Conservation (phyloP, 2,329 filamentous ascomycete genomes). For the Cladosporium sp. region DNA sequence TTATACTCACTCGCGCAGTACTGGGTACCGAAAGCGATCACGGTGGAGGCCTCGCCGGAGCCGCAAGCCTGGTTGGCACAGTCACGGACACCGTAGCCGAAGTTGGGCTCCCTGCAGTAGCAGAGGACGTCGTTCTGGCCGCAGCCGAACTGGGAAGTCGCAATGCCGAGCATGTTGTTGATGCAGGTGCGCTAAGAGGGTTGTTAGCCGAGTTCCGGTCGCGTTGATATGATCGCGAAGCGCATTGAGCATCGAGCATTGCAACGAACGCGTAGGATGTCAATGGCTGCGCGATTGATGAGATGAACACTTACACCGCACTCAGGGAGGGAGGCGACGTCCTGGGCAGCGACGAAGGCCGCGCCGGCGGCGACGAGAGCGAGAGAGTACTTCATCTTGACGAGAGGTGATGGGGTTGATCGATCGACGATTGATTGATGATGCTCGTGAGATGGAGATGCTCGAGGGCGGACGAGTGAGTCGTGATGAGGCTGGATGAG, state of each 20-base stretch:
- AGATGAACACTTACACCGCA: conserved; percentile 39
- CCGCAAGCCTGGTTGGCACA: conserved; percentile 41
- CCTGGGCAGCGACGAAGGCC: conserved; percentile 38
- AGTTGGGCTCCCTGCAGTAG: conserved; percentile 40
- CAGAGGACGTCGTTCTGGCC: conserved; percentile 36
- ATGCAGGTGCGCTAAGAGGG: conserved; percentile 38
- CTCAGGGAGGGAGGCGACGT: conserved; percentile 34
- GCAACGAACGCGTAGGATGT: not conserved
- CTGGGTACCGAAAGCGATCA: conserved; percentile 38
- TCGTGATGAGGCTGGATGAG: conserved; percentile 2
- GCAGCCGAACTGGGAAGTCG: conserved; percentile 36
- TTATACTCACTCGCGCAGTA: conserved; percentile 37
- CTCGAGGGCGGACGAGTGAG: conserved; percentile 9
- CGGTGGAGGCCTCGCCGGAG: conserved; percentile 31
- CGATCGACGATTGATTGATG: conserved; percentile 17
- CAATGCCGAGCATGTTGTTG: conserved; percentile 40
- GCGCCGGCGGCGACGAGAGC: conserved; percentile 37
- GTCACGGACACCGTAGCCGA: conserved; percentile 44
- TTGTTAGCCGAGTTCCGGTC: conserved; percentile 15
- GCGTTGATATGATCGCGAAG: not conserved
- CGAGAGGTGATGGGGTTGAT: conserved; percentile 10
- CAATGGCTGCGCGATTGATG: conserved; percentile 1
- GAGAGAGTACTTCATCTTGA: conserved; percentile 39
- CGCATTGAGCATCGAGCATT: not conserved
- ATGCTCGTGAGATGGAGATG: conserved; percentile 10